Evolutionary conservation across 2,329 filamentous ascomycete genomes (phyloP), one percentile per base, ranked within the genome.

Genomic region (Blumeria hordei): DNA sequence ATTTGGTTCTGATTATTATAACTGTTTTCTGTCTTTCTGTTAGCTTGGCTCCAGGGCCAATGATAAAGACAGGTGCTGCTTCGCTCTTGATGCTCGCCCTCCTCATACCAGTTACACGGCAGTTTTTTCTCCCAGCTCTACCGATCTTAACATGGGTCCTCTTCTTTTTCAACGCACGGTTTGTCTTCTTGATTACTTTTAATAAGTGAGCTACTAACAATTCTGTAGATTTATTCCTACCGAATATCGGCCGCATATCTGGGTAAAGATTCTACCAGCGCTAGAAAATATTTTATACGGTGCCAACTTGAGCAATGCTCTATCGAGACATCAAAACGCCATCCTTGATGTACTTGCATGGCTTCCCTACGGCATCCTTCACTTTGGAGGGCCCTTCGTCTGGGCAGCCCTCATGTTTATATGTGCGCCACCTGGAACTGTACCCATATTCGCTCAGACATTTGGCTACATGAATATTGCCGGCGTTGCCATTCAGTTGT

Each of bases 211-310:
- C 16, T 55, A 34, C 60, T 62, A 55, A 62, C 54, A 39, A 51
- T 32, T 32, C 32, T n/a, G 54, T 64, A 94, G 88, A 65, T 95
- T 94, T 70, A 88, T 95, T 62, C 84, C 87, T 39, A 77, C 80
- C 61, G 84, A 90, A 65, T 92, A 88, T 71, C 81, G 90, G 61
- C 88, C 88, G 57, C 83, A 87, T 59, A 95, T 95, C 63, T 94
- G 88, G 85, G 90, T 95, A 60, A 87, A 88, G 64, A 87, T 96
- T 33, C 76, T 96, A 37, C 90, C 90, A 4, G 87, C 90, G 16
- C 77, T 96, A 59, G 90, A 96, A 70, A 95, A 96, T 68, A 92
- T 96, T 59, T 75, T 96, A 36, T 96, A 95, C 66, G 90, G 90
- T 62, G 88, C 88, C 59, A 95, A 95, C 69, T 75, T 95, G 56